Evolutionary conservation across 2,329 filamentous ascomycete genomes (phyloP), one percentile per base, ranked within the genome.

Genomic region (Aspergillus uvarum): DNA sequence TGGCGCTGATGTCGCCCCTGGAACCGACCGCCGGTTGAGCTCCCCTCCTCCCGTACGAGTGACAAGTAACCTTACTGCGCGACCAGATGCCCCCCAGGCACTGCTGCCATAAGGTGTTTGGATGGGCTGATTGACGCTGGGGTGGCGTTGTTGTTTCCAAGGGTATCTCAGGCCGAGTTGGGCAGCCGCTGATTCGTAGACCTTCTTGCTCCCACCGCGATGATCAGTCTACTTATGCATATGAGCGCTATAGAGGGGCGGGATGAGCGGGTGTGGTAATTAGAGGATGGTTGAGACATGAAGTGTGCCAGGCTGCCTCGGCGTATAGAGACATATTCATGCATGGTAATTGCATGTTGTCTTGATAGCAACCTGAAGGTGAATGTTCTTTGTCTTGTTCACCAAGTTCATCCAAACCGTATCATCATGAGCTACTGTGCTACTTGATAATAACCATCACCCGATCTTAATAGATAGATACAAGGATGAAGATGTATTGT

Each of bases 101-200:
- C 53, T 44, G 38, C 4, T 19, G 2, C n/a, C 38, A 8, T 19
- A 42, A 14, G 16, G 16, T 19, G 14, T 5, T 42, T 4, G 16
- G 38, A 42, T 42, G 38, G 38, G 19, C 38, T 42, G 38, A 42
- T 44, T 19, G 38, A 44, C 6, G 38, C 38, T 16, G 16, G 42
- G n/a, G 53, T 55, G 53, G 53, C 53, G 53, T 55, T 47, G 53
- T 55, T 12, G 12, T 21, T 55, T 29, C 47, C 26, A 21, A 48
- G 29, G 53, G 31, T 31, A 12, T 47, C 29, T n/a, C 44, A 47
- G 44, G 26, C 53, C 53, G 47, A 55, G 38, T 19, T 21, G 32
- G 53, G 32, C 16, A 29, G 29, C 31, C 53, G 42, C 42, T 55
- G 53, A 55, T 19, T 42, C 12, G 42, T 26, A 31, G 38, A 29